These are phyloP conservation scores for Zoysia japonica DNA, from an alignment of 176 grass and related monocot species.

Conservation along the genomic window DNA sequence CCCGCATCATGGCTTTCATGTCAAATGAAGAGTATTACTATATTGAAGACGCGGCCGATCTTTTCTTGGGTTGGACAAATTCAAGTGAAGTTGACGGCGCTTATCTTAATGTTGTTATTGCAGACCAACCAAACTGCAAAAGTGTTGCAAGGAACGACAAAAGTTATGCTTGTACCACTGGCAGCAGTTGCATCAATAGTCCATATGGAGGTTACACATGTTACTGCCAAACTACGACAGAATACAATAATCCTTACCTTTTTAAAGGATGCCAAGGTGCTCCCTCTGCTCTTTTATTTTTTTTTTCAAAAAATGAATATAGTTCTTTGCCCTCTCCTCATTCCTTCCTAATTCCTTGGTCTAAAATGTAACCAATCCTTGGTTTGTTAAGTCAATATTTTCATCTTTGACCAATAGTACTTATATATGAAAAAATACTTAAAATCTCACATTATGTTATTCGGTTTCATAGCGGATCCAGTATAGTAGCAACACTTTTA, in stretches of 20 bases:
- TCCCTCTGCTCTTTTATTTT: neutral
- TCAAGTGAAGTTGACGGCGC: neutral
- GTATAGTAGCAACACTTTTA: too few relatives aligned
- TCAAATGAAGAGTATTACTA: neutral
- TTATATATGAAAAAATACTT: too few relatives aligned
- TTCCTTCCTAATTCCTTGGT: too few relatives aligned
- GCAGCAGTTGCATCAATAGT: neutral
- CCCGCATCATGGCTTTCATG: neutral
- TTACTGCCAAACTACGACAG: neutral
- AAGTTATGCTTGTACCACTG: neutral
- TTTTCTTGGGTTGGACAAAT: slow-evolving; percentile 6
- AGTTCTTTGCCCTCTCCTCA: too few relatives aligned
- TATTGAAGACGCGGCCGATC: fast-evolving
- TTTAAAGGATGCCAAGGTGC: neutral
- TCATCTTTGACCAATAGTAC: too few relatives aligned
- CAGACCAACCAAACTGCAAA: slow-evolving; percentile 37
- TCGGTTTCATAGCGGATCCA: too few relatives aligned
- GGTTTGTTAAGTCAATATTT: too few relatives aligned
- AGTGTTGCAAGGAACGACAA: neutral
- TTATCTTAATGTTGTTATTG: neutral
- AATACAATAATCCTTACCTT: neutral
- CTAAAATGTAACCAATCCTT: too few relatives aligned
- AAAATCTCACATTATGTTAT: too few relatives aligned
- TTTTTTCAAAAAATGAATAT: neutral
- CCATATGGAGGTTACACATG: neutral